These are phyloP conservation scores for Capsella bursapastoris DNA, from an alignment of 345 rosid genomes.

Conservation along the genomic window DNA sequence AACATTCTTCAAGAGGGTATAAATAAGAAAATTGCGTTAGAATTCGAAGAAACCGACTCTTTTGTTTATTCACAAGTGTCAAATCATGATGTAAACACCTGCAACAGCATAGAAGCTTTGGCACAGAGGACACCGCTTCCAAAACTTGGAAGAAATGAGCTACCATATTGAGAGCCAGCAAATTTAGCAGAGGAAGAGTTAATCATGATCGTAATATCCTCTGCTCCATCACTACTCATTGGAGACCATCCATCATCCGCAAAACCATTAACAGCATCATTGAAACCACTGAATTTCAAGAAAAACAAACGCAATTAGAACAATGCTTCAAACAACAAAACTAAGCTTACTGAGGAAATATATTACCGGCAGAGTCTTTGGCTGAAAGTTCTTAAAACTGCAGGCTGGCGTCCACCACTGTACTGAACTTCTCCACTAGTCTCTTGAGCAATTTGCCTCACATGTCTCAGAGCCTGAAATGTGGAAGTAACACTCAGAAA, in stretches of 20 bases:
- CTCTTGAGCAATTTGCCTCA: constrained; percentile 93
- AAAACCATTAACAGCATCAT: constrained; percentile 94
- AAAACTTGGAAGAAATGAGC: constrained; percentile 67
- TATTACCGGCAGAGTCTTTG: constrained; percentile 85
- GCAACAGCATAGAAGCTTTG: constrained; percentile 93
- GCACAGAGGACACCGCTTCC: constrained; percentile 97
- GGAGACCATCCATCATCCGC: constrained; percentile 97
- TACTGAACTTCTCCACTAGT: constrained; percentile 89
- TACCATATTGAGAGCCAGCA: constrained; percentile 64
- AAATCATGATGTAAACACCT: constrained; percentile 53
- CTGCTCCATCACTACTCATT: constrained; percentile 79
- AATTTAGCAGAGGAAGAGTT: constrained; percentile 79
- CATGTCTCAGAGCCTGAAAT: constrained; percentile 80
- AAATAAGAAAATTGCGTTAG: constrained; percentile 9
- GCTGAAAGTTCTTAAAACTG: constrained; percentile 90
- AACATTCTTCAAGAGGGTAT: constrained; percentile 62
- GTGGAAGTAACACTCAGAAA: constrained; percentile 3
- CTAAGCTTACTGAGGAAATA: neutral
- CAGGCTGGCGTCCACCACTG: constrained; percentile 95
- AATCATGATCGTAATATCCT: constrained; percentile 81
- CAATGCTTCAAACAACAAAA: neutral
- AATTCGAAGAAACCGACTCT: neutral
- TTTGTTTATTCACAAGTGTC: neutral
- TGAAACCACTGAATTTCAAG: constrained; percentile 73
- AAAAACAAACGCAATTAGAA: neutral